Percentiles rank a stretch among this genome's conserved stretches.
These are phyloP conservation scores for Kodamaea suecica DNA, from an alignment of 1,139 yeast genomes.

Conservation along the genomic window DNA sequence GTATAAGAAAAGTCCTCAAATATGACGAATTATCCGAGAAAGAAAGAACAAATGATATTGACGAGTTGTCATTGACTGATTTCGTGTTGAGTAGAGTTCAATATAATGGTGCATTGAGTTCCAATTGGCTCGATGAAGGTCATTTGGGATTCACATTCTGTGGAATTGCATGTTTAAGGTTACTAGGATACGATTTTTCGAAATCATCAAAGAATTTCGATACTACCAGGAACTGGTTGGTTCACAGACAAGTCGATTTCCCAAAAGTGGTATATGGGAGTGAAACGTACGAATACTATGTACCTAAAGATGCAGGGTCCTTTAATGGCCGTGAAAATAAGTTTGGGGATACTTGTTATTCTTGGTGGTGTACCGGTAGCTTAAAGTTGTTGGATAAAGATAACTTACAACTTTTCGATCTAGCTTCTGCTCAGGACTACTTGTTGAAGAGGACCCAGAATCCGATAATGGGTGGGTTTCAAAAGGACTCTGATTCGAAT, in stretches of 20 bases:
- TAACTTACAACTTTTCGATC: slow-evolving; percentile 34
- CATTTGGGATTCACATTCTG: slow-evolving; percentile 91
- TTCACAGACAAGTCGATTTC: slow-evolving; percentile 58
- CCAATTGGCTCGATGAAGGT: slow-evolving; percentile 50
- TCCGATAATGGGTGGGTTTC: slow-evolving; percentile 72
- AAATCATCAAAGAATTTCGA: slow-evolving; percentile 17
- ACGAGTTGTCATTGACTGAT: slow-evolving; percentile 32
- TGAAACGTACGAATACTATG: slow-evolving; percentile 34
- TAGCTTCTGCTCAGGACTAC: slow-evolving; percentile 37
- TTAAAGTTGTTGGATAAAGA: slow-evolving; percentile 38
- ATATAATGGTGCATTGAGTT: slow-evolving; percentile 65
- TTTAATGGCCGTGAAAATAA: slow-evolving; percentile 88
- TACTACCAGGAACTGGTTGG: slow-evolving; percentile 53
- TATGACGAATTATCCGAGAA: slow-evolving; percentile 27
- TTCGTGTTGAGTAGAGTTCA: slow-evolving; percentile 46
- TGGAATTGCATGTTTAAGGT: slow-evolving; percentile 62
- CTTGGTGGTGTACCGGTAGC: slow-evolving; percentile 81
- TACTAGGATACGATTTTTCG: slow-evolving; percentile 33
- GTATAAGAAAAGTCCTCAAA: slow-evolving; percentile 56
- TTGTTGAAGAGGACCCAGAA: slow-evolving; percentile 64
- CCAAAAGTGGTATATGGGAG: slow-evolving; percentile 23
- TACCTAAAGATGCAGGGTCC: slow-evolving; percentile 61
- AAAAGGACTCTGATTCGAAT: slow-evolving; percentile 54
- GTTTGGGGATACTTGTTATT: slow-evolving; percentile 84
- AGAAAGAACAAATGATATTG: slow-evolving; percentile 35